Percentiles rank a stretch among this genome's conserved stretches.
phyloP scores from a whole-genome alignment of 139 green algal genomes.

The Closterium sp. region DNA sequence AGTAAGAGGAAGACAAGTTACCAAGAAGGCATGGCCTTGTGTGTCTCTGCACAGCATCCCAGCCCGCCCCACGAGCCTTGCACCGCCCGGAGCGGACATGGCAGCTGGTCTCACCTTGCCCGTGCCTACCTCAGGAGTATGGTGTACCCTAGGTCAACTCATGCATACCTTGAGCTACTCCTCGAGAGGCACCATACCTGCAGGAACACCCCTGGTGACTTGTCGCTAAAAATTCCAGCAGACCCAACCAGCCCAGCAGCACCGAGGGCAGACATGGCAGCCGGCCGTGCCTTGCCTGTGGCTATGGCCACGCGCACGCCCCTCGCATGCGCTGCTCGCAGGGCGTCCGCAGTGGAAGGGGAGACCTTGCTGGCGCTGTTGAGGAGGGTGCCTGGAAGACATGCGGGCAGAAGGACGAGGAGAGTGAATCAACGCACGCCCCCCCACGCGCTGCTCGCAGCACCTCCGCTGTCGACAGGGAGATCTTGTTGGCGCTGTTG shows the following conservation, averaged over 20 bases:
- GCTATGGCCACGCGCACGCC: conserved; percentile 82
- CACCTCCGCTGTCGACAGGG: too few species aligned
- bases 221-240: conserved; percentile 17
- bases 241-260: conserved; percentile 17
- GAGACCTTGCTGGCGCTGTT: conserved; percentile 65
- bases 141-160: background rate
- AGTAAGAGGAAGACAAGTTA: too few species aligned
- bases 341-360: conserved; percentile 61
- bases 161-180: background rate
- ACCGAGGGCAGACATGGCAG: conserved; percentile 23
- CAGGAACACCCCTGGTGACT: conserved; percentile 46
- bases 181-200: conserved; percentile 43
- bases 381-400: conserved; percentile 79
- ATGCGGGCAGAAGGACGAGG: background rate
- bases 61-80: conserved; percentile 9
- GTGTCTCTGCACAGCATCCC: too few species aligned
- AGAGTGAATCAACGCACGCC: too few species aligned
- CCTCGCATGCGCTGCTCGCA: conserved; percentile 60
- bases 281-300: conserved; percentile 80
- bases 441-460: too few species aligned
- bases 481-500: background rate
- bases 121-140: conserved; percentile 70
- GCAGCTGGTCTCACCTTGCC: conserved; percentile 72
- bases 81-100: background rate
- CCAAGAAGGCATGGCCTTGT: too few species aligned